Conservation (phyloP, 306 rosid genomes). For the Castanospermum australe region DNA sequence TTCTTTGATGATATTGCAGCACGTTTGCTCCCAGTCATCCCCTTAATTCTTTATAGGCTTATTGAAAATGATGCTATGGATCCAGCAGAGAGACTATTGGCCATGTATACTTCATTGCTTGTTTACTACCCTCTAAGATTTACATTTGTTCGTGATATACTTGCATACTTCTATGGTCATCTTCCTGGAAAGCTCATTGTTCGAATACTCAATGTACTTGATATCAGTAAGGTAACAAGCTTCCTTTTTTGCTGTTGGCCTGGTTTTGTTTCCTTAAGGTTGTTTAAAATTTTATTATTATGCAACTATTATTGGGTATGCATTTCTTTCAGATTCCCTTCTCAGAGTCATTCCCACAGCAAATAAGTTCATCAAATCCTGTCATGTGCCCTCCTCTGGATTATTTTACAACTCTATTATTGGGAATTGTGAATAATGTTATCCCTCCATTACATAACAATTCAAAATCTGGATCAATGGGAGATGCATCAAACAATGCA, state of each 20-base stretch:
- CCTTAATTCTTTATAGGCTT: slow-evolving; percentile 85
- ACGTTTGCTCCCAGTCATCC: slow-evolving; percentile 92
- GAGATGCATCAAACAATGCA: slow-evolving; percentile 55
- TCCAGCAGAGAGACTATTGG: slow-evolving; percentile 75
- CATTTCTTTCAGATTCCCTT: slow-evolving; percentile 80
- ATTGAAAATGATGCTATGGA: slow-evolving; percentile 91
- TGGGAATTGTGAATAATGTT: slow-evolving; percentile 96
- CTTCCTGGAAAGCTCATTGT: slow-evolving; percentile 84
- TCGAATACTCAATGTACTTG: slow-evolving; percentile 77
- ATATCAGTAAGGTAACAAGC: slow-evolving; percentile 69
- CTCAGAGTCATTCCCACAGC: slow-evolving; percentile 87
- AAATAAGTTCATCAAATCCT: slow-evolving; percentile 69
- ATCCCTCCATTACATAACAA: slow-evolving; percentile 85
- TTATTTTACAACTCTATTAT: slow-evolving; percentile 81
- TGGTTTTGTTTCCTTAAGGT: slow-evolving; percentile 17
- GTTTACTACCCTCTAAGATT: slow-evolving; percentile 84
- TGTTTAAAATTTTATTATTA: slow-evolving; percentile 8
- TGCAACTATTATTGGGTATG: slow-evolving; percentile 18
- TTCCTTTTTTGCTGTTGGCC: slow-evolving; percentile 4
- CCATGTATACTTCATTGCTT: slow-evolving; percentile 63
- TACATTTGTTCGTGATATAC: slow-evolving; percentile 97
- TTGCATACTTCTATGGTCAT: slow-evolving; percentile 94
- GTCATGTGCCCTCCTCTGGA: slow-evolving; percentile 91
- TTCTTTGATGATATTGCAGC: slow-evolving; percentile 95
- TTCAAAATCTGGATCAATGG: slow-evolving; percentile 65